These are phyloP conservation scores for Suillus americanus DNA, from an alignment of 768 basidiomycete species.

Conservation along the genomic window DNA sequence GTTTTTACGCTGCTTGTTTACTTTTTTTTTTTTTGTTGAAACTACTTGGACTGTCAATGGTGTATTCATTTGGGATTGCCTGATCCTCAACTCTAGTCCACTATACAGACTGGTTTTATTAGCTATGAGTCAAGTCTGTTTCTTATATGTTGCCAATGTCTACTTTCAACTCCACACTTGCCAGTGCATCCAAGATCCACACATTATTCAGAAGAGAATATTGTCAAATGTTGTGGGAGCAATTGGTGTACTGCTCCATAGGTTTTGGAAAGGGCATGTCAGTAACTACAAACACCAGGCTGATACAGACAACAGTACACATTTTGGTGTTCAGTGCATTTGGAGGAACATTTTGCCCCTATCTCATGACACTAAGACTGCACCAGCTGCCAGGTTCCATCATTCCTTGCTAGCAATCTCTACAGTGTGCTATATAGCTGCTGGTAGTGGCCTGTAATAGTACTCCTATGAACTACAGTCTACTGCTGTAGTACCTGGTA, in stretches of 20 bases:
- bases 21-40: neutral
- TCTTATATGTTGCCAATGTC: neutral
- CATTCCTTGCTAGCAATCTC: too few species aligned
- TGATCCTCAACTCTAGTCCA: neutral
- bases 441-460: too few species aligned
- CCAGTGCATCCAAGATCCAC: neutral
- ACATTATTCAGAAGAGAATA: conserved; percentile 16
- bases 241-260: conserved; percentile 18
- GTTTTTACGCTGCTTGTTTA: conserved; percentile 9
- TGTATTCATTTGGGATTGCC: neutral
- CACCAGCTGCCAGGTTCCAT: neutral
- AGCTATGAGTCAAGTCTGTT: neutral
- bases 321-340: neutral
- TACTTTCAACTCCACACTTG: neutral
- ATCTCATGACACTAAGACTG: neutral
- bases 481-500: too few species aligned
- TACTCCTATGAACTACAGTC: too few species aligned
- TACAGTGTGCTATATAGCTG: too few species aligned
- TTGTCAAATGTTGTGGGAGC: conserved; percentile 20
- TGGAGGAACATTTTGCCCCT: neutral
- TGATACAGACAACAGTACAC: neutral
- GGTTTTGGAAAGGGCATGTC: neutral
- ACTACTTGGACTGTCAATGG: neutral
- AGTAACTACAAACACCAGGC: neutral
- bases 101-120: too few species aligned